Evolutionary conservation across 257 asterid species (phyloP).

Genomic region (Capsicum rhomboideum): DNA sequence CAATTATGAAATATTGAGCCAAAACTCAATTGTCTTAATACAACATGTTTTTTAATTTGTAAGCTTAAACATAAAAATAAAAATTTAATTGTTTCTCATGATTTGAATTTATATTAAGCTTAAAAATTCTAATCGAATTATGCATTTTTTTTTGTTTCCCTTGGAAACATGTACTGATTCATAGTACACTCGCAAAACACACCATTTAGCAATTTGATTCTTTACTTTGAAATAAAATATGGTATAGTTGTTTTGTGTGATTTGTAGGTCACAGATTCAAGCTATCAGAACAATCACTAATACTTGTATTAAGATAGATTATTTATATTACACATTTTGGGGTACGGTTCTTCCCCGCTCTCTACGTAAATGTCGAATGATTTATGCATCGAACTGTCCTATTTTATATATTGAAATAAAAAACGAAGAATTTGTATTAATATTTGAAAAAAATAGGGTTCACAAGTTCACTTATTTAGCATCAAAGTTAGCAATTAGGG

Average conservation of each 20-base stretch:
- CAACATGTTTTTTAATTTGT: background rate
- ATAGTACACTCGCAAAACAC: background rate
- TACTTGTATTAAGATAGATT: no score
- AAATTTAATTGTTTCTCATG: background rate
- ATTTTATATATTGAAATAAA: background rate
- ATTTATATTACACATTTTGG: no score
- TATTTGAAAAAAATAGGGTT: background rate
- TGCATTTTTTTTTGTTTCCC: background rate
- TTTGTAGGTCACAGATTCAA: no score
- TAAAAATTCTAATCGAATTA: background rate
- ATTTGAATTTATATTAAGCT: background rate
- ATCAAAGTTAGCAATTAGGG: slow-evolving; percentile 3
- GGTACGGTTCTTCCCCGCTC: no score
- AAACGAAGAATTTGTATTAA: background rate
- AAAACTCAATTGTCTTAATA: background rate
- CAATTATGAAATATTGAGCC: background rate
- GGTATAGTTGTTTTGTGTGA: no score
- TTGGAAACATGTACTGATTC: background rate
- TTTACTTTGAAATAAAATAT: background rate
- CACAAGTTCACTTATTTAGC: slow-evolving; percentile 11
- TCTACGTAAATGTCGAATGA: no score
- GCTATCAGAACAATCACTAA: no score
- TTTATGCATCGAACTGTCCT: no score
- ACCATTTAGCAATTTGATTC: background rate
- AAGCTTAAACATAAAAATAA: background rate